Percentiles rank a stretch among this genome's conserved stretches.
phyloP scores from a whole-genome alignment of 306 rosid genomes.

The Betula pendula region DNA sequence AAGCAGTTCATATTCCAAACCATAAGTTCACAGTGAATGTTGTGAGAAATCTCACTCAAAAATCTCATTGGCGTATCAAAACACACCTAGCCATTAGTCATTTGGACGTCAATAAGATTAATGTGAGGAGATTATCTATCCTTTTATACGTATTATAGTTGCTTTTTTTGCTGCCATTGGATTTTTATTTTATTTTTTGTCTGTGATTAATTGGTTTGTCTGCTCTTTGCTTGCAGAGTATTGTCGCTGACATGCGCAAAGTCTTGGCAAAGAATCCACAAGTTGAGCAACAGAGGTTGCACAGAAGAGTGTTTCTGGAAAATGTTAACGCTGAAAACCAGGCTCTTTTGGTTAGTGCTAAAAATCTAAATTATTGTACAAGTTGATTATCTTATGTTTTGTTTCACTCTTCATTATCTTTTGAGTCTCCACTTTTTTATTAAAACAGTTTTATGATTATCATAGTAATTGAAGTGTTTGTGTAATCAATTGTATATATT shows the following conservation, averaged over 20 bases:
- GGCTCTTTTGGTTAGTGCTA: slow-evolving; percentile 80
- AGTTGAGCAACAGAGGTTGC: slow-evolving; percentile 92
- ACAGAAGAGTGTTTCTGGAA: slow-evolving; percentile 95
- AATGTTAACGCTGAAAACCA: slow-evolving; percentile 77
- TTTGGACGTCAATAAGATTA: slow-evolving; percentile 85
- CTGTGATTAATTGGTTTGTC: slow-evolving; percentile 10
- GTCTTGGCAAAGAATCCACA: slow-evolving; percentile 96
- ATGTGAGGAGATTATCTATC: slow-evolving; percentile 48
- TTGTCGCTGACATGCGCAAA: slow-evolving; percentile 97
- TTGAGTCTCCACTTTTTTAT: background rate
- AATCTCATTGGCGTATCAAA: slow-evolving; percentile 97
- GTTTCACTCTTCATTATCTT: slow-evolving; percentile 8
- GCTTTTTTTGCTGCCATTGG: slow-evolving; percentile 17
- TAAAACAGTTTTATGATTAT: background rate
- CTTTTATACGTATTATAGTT: slow-evolving; percentile 13
- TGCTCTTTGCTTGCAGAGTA: slow-evolving; percentile 54
- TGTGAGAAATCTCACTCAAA: slow-evolving; percentile 86
- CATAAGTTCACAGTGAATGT: slow-evolving; percentile 91
- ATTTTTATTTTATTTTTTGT: slow-evolving; percentile 14
- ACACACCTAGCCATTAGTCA: slow-evolving; percentile 92
- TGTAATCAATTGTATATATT: background rate
- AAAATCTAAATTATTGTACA: slow-evolving; percentile 19
- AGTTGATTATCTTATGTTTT: slow-evolving; percentile 6
- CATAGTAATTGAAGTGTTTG: background rate
- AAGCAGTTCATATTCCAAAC: slow-evolving; percentile 97